Conservation (phyloP, 805 yeast species). For the Ogataea pilisensis region DNA sequence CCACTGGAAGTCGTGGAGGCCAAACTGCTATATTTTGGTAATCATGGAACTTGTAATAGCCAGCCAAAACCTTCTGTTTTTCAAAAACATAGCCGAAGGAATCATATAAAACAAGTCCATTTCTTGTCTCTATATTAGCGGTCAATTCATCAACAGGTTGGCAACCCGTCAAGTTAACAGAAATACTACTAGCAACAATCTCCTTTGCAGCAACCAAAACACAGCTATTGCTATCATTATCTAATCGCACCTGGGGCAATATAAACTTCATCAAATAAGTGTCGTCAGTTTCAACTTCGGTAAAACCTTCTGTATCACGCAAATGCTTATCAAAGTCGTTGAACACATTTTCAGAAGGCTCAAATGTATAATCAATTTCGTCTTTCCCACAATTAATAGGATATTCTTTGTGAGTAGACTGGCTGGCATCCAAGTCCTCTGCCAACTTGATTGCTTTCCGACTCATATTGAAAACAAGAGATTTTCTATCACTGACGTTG, state of each 20-base stretch:
- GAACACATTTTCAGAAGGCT: constrained; percentile 25
- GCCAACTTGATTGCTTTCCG: constrained; percentile 30
- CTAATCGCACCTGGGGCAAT: constrained; percentile 76
- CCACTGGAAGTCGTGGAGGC: constrained; percentile 69
- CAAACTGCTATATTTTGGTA: constrained; percentile 36
- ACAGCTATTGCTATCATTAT: constrained; percentile 43
- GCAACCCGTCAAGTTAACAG: constrained; percentile 38
- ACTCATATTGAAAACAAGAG: constrained; percentile 27
- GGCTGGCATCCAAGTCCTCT: constrained; percentile 20
- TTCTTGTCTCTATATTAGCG: constrained; percentile 49
- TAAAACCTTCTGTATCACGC: constrained; percentile 26
- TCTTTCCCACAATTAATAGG: constrained; percentile 5
- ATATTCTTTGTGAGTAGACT: constrained; percentile 4
- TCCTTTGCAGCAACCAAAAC: constrained; percentile 53
- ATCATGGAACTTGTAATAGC: constrained; percentile 30
- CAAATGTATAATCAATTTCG: constrained; percentile 14
- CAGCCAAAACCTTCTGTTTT: constrained; percentile 31
- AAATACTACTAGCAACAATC: constrained; percentile 50
- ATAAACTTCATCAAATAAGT: constrained; percentile 58
- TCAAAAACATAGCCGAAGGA: constrained; percentile 51
- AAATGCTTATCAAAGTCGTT: constrained; percentile 52
- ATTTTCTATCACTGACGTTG: constrained; percentile 23
- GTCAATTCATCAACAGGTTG: constrained; percentile 36
- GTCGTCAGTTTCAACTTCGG: constrained; percentile 24
- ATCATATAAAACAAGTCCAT: constrained; percentile 52